Percentiles rank a stretch among this genome's conserved stretches.
phyloP scores from a whole-genome alignment of 345 rosid genomes.

The Citrus trifoliata region DNA sequence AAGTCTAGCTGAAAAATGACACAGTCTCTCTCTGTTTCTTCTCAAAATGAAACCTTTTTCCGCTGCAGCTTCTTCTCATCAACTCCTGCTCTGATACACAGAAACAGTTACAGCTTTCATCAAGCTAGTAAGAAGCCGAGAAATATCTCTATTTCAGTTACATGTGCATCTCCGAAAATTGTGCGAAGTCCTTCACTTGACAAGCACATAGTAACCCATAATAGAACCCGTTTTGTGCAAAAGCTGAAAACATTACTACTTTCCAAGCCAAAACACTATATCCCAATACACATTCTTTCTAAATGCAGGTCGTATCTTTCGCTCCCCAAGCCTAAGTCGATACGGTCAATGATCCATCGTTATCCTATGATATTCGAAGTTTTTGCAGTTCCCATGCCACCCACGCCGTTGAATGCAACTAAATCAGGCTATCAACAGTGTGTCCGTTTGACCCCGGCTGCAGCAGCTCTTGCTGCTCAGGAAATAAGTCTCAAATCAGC shows the following conservation, averaged over 20 bases:
- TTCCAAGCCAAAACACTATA: conserved; percentile 77
- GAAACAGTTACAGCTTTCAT: conserved; percentile 10
- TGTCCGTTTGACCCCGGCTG: conserved; percentile 75
- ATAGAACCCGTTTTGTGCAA: conserved; percentile 69
- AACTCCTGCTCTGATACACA: conserved; percentile 5
- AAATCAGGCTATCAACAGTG: conserved; percentile 61
- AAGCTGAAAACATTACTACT: conserved; percentile 77
- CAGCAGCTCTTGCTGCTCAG: conserved; percentile 51
- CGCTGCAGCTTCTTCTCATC: conserved; percentile 35
- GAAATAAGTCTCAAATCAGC: conserved; percentile 56
- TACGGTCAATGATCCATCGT: conserved; percentile 68
- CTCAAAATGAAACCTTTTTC: conserved; percentile 28
- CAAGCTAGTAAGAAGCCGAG: conserved; percentile 22
- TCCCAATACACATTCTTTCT: conserved; percentile 66
- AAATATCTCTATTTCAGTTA: conserved; percentile 21
- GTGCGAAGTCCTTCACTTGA: conserved; percentile 68
- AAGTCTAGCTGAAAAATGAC: conserved; percentile 2
- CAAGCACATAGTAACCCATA: conserved; percentile 63
- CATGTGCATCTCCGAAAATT: conserved; percentile 54
- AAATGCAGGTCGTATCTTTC: conserved; percentile 73
- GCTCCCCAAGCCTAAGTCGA: conserved; percentile 46
- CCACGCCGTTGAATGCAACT: conserved; percentile 71
- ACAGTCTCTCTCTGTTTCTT: conserved; percentile 28
- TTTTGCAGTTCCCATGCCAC: conserved; percentile 61
- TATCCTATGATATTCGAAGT: conserved; percentile 82